Evolutionary conservation across 257 asterid species (phyloP).

Genomic region (Salvia hispanica): DNA sequence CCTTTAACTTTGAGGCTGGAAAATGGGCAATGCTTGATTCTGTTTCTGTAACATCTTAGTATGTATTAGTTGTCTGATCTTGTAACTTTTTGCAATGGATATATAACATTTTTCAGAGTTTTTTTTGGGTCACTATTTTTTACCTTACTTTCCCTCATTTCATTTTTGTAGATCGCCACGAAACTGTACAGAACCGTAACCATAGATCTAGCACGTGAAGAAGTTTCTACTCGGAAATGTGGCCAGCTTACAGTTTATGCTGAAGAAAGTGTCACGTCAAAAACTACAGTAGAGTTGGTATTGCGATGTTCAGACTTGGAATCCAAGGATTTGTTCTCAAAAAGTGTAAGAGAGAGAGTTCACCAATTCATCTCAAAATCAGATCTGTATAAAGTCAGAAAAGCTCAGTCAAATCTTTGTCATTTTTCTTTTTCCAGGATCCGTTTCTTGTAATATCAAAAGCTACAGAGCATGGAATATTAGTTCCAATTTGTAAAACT

Average conservation of each 20-base stretch:
- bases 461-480: constrained; percentile 62
- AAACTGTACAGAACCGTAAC: constrained; percentile 59
- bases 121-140: constrained; percentile 12
- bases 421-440: constrained; percentile 62
- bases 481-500: constrained; percentile 92
- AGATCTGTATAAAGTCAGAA: constrained; percentile 28
- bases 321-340: constrained; percentile 88
- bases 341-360: constrained; percentile 62
- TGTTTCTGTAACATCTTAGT: constrained; percentile 24
- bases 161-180: constrained; percentile 63
- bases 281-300: constrained; percentile 75
- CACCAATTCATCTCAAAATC: constrained; percentile 14
- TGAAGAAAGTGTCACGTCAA: constrained; percentile 83
- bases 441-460: constrained; percentile 88
- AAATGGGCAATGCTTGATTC: constrained; percentile 2
- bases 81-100: constrained; percentile 10
- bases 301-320: constrained; percentile 90
- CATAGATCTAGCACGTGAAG: constrained; percentile 59
- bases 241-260: constrained; percentile 77
- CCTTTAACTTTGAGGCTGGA: constrained; percentile 29
- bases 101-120: constrained; percentile 6
- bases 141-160: constrained; percentile 27
- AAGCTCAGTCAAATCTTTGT: constrained; percentile 32
- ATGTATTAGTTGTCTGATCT: constrained; percentile 18
- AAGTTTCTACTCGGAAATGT: constrained; percentile 48